A percentile compares a stretch with the other conserved stretches of the same genome.
These are phyloP conservation scores for Lactarius evosmus DNA, from an alignment of 768 basidiomycete species.

Conservation along the genomic window DNA sequence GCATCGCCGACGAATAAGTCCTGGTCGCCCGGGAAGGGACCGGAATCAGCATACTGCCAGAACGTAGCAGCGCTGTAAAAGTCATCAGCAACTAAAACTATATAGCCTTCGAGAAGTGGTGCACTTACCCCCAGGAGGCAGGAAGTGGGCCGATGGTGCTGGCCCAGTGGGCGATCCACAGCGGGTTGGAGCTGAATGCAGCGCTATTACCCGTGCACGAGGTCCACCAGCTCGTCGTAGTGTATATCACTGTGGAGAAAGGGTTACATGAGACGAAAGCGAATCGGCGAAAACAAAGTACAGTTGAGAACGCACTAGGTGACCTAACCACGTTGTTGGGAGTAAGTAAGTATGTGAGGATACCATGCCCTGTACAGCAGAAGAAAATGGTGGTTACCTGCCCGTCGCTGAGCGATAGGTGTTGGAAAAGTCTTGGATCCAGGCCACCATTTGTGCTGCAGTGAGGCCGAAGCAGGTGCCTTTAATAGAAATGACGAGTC, in stretches of 20 bases:
- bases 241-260: slow-evolving; percentile 50
- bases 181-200: slow-evolving; percentile 50
- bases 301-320: slow-evolving; percentile 36
- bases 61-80: slow-evolving; percentile 46
- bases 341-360: not conserved
- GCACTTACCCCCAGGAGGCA: slow-evolving; percentile 42
- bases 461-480: slow-evolving; percentile 54
- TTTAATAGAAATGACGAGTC: slow-evolving; percentile 38
- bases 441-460: slow-evolving; percentile 54
- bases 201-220: slow-evolving; percentile 60
- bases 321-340: slow-evolving; percentile 30
- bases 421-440: slow-evolving; percentile 59
- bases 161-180: slow-evolving; percentile 59
- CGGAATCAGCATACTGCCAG: slow-evolving; percentile 59
- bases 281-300: not conserved
- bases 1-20: slow-evolving; percentile 56
- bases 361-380: not conserved
- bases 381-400: slow-evolving; percentile 37
- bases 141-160: slow-evolving; percentile 52
- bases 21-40: slow-evolving; percentile 56
- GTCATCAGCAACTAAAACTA: not conserved
- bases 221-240: slow-evolving; percentile 66
- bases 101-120: not conserved
- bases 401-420: slow-evolving; percentile 51
- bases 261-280: not conserved